Base-by-base conservation (phyloP, 805 yeast genomes). In the Kluyveromyces aestuarii region DNA sequence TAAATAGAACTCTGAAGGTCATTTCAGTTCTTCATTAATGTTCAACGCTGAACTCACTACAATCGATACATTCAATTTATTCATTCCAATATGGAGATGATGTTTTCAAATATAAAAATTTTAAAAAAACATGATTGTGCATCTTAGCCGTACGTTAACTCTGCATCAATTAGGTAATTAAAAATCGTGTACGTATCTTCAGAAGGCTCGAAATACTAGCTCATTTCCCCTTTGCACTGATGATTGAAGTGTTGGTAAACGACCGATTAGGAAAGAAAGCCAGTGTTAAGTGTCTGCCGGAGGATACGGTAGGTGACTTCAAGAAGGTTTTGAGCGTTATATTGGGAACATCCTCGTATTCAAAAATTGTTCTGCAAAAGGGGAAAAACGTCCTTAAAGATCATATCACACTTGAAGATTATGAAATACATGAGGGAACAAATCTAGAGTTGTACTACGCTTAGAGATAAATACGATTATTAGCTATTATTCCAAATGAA, bases 321-420 rank as follows among this genome's bases (percentile, higher is more conserved):
- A 91, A 93, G 69, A 82, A 82, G 63, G 77, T 91, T 1, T 66
- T 93, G 9, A 82, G 90, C 0, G 70, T 88, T 9, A 98, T 91
- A 64, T 77, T 87, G 17, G 96, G 96, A 1, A 82, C 88, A 1
- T 67, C 82, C 1, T 70, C 79, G 17, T 85, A 81, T 18, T 80
- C 80, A 54, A 72, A 67, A 54, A 65, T 83, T 49, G 79, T 85
- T 0, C 72, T 91, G 53, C 90, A 88, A 64, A 90, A 87, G 61
- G 96, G 97, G 1, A 82, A 88, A 59, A 83, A 80, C 55, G 78
- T 86, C 0, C 81, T 79, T 64, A 93, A 93, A 62, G 93, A 91
- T 60, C 97, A 90, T 62, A 91, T 91, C 48, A 75, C 90, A 1
- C 71, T 91, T 41, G 96, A 84, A n/a, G 99, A 91, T 65, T 91